These are phyloP conservation scores for Saccharomycopsis javanensis DNA, from an alignment of 805 yeast genomes.

Conservation along the genomic window DNA sequence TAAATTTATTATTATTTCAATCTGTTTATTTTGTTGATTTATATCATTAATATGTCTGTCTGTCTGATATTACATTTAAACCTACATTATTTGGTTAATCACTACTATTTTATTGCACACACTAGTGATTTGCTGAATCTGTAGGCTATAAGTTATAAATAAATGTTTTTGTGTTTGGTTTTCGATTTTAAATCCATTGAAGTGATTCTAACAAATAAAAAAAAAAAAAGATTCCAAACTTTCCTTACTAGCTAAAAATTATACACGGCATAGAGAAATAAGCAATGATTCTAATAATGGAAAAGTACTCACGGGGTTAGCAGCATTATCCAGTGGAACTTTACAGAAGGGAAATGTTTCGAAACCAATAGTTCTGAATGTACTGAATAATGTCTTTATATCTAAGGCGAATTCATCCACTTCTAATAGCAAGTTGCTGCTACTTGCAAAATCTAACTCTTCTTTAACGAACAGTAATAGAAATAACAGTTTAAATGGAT, in stretches of 20 bases:
- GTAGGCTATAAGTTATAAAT: background rate
- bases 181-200: background rate
- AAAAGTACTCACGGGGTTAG: background rate
- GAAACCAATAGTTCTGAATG: background rate
- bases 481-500: background rate
- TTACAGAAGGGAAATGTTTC: background rate
- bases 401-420: background rate
- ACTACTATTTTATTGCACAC: background rate
- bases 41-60: background rate
- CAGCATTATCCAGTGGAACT: background rate
- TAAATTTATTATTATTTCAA: background rate
- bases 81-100: background rate
- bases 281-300: background rate
- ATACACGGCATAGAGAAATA: background rate
- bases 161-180: background rate
- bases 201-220: background rate
- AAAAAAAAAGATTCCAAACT: conserved; percentile 1
- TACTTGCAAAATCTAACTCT: background rate
- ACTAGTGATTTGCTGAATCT: background rate
- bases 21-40: background rate
- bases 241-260: background rate
- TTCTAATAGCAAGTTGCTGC: background rate
- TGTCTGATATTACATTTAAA: conserved; percentile 1
- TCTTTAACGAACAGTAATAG: background rate
- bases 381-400: background rate